Evolutionary conservation across 2,329 filamentous ascomycete genomes (phyloP).

Genomic region (Monosporascus cannonballus): DNA sequence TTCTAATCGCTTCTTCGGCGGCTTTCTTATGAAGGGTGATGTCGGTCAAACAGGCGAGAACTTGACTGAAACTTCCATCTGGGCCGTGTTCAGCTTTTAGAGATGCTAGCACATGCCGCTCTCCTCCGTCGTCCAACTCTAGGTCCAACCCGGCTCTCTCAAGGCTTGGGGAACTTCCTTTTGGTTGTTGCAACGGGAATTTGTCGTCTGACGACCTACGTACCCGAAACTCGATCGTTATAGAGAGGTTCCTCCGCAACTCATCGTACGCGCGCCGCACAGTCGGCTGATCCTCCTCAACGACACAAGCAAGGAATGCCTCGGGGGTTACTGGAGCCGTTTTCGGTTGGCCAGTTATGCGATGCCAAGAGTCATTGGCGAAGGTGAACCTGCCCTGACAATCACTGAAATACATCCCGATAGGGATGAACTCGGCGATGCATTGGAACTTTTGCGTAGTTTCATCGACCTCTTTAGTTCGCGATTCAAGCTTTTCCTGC

Average conservation of each 20-base stretch:
- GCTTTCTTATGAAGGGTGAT: slow-evolving; percentile 44
- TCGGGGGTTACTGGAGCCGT: slow-evolving; percentile 24
- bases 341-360: slow-evolving; percentile 40
- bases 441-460: slow-evolving; percentile 60
- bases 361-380: slow-evolving; percentile 62
- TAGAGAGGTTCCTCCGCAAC: slow-evolving; percentile 29
- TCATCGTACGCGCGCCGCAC: slow-evolving; percentile 37
- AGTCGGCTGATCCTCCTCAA: slow-evolving; percentile 39
- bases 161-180: slow-evolving; percentile 29
- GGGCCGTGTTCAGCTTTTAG: slow-evolving; percentile 39
- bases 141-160: slow-evolving; percentile 29
- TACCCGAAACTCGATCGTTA: slow-evolving; percentile 43
- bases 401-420: slow-evolving; percentile 68
- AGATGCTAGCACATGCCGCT: slow-evolving; percentile 40
- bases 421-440: slow-evolving; percentile 67
- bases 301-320: slow-evolving; percentile 37
- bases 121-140: slow-evolving; percentile 23
- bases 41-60: slow-evolving; percentile 45
- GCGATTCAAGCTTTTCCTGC: slow-evolving; percentile 56
- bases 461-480: slow-evolving; percentile 42
- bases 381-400: slow-evolving; percentile 59
- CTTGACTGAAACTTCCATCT: slow-evolving; percentile 37
- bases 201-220: slow-evolving; percentile 20
- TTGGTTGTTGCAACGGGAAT: slow-evolving; percentile 19
- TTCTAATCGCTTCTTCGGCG: slow-evolving; percentile 40